These are phyloP conservation scores for Curvularia eragrostidis DNA, from an alignment of 2,329 filamentous ascomycete species.

Conservation along the genomic window DNA sequence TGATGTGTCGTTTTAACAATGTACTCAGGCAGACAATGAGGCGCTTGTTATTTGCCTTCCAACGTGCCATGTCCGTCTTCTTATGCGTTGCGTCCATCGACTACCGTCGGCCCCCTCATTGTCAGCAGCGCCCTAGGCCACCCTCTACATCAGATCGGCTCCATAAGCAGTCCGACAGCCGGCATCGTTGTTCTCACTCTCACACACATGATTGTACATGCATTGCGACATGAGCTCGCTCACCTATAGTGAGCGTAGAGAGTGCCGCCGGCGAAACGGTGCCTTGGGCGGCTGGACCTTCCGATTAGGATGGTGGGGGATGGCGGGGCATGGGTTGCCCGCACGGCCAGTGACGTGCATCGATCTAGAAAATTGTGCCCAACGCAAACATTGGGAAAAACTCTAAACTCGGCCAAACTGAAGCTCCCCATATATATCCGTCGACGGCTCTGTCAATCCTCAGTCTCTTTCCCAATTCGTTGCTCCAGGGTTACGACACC, in stretches of 20 bases:
- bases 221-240: neutral
- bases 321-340: constrained; percentile 22
- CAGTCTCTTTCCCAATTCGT: constrained; percentile 17
- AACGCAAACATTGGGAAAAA: constrained; percentile 20
- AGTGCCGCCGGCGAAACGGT: neutral
- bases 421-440: constrained; percentile 32
- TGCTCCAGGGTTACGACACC: neutral
- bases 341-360: constrained; percentile 33
- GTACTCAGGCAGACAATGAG: neutral
- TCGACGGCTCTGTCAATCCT: constrained; percentile 20
- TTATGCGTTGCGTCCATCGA: constrained; percentile 5
- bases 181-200: neutral
- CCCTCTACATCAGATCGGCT: constrained; percentile 17
- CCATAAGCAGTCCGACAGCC: neutral
- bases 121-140: constrained; percentile 3
- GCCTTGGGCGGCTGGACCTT: constrained; percentile 21
- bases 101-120: constrained; percentile 12
- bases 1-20: neutral
- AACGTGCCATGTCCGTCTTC: neutral
- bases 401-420: constrained; percentile 31
- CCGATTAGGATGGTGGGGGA: constrained; percentile 13
- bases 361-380: constrained; percentile 20
- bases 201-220: neutral
- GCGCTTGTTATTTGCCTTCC: neutral
- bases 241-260: neutral